Conservation (phyloP, 139 green algal species). For the Tetratostichococcus sp. region DNA sequence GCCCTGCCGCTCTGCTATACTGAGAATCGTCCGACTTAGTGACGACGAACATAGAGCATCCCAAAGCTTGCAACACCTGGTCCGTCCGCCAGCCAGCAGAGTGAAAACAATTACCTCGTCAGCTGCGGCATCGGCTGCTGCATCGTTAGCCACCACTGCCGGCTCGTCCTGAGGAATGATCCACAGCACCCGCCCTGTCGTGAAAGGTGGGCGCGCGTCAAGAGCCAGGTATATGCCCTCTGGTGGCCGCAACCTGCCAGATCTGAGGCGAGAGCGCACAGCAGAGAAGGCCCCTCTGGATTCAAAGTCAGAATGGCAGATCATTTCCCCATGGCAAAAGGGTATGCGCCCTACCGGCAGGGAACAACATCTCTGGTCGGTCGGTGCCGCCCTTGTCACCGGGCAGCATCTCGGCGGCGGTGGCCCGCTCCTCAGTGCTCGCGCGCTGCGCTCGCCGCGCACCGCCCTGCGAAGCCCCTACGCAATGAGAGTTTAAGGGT, state of each 20-base stretch:
- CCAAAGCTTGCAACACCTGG: too few species aligned
- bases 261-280: too few species aligned
- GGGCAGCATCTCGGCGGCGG: background rate
- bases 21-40: too few species aligned
- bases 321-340: too few species aligned
- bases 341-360: too few species aligned
- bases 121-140: background rate
- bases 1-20: too few species aligned
- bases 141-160: background rate
- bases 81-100: too few species aligned
- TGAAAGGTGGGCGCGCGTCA: background rate
- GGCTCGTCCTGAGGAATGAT: slow-evolving; percentile 3
- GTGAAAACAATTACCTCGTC: too few species aligned
- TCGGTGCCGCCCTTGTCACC: background rate
- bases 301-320: too few species aligned
- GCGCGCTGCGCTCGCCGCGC: background rate
- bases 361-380: background rate
- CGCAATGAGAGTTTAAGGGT: background rate
- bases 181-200: slow-evolving; percentile 8
- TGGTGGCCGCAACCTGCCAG: too few species aligned
- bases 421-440: background rate
- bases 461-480: background rate
- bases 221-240: background rate
- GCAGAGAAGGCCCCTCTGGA: too few species aligned
- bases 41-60: too few species aligned